Base-by-base conservation (phyloP, 116 monocot genomes). In the Phalaenopsis hybrid region DNA sequence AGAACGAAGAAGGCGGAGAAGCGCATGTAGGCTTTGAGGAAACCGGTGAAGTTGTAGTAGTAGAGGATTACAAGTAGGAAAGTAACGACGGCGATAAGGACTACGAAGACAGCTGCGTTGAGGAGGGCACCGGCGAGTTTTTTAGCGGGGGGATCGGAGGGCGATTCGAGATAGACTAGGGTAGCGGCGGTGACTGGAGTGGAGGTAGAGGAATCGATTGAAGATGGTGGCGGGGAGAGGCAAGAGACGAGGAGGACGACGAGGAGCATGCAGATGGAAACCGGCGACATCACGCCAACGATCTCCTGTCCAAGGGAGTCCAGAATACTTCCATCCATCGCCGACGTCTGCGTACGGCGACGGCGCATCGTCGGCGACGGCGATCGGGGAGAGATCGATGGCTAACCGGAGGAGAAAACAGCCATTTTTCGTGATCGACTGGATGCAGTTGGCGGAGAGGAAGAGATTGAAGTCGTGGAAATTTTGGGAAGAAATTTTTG, bases 1-100 rank as follows among this genome's bases (percentile, higher is more conserved):
- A 97, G 91, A 49, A 97, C 90, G 88, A 97, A 89, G 88, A 94
- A 97, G 82, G 93, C 86, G 79, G 97, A 97, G 91, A 97, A 85
- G 81, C 97, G 88, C 86, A 90, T 89, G 88, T 97, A 97, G 89
- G 84, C 85, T 57, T 88, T 87, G 52, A 94, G 90, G 85, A 92
- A 94, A 25, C 49, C 20, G 49, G 88, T 93, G 91, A 76, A 94
- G 85, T 89, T 89, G 90, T 90, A 93, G 90, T 97, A 97, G 91
- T 93, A 97, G 78, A 97, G 90, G 59, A 94, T 78, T 67, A 97
- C 89, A 70, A 97, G 86, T 79, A 93, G 83, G 86, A 93, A 91
- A 78, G 91, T 93, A 50, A 89, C 91, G 59, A 65, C 89, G 79
- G 94, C 80, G 85, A 97, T 46, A 8, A 97, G 78, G 59, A 80